These are phyloP conservation scores for Casuarina cunninghamiana DNA, from an alignment of 306 rosid genomes.

Conservation along the genomic window DNA sequence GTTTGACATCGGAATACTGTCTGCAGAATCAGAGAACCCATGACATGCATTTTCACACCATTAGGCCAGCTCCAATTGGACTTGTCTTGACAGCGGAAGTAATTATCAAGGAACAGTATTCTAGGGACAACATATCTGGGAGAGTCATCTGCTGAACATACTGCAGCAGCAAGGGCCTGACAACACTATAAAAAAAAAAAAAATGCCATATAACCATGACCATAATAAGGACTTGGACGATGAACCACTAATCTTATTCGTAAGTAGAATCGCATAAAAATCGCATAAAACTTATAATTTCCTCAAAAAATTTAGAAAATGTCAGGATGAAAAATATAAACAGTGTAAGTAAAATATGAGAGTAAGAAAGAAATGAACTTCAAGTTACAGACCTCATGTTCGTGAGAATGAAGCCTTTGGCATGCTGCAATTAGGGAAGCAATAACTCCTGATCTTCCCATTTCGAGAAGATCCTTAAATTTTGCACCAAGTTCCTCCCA, in stretches of 20 bases:
- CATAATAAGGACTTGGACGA: constrained; percentile 21
- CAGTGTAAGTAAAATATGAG: constrained; percentile 3
- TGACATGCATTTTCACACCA: constrained; percentile 58
- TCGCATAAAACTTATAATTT: background rate
- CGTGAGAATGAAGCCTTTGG: constrained; percentile 75
- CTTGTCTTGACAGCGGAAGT: constrained; percentile 58
- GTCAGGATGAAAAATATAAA: constrained; percentile 12
- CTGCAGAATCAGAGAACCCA: constrained; percentile 91
- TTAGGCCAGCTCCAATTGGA: constrained; percentile 74
- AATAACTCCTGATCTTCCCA: constrained; percentile 92
- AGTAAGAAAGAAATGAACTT: constrained; percentile 20
- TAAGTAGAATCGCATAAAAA: background rate
- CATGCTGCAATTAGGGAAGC: constrained; percentile 79
- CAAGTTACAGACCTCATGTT: constrained; percentile 55
- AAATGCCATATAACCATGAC: constrained; percentile 7
- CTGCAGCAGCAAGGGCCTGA: constrained; percentile 68
- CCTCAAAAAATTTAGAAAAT: constrained; percentile 5
- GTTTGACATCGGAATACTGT: constrained; percentile 49
- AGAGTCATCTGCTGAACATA: constrained; percentile 56
- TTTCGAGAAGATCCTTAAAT: constrained; percentile 62
- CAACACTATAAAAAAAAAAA: constrained; percentile 62
- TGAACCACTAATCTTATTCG: background rate
- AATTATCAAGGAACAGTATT: constrained; percentile 76
- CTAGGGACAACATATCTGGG: constrained; percentile 74
- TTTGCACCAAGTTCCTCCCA: constrained; percentile 87